A percentile compares a stretch with the other conserved stretches of the same genome.
phyloP scores from a whole-genome alignment of 495 filamentous ascomycete genomes.

The Penicillium fimorum region DNA sequence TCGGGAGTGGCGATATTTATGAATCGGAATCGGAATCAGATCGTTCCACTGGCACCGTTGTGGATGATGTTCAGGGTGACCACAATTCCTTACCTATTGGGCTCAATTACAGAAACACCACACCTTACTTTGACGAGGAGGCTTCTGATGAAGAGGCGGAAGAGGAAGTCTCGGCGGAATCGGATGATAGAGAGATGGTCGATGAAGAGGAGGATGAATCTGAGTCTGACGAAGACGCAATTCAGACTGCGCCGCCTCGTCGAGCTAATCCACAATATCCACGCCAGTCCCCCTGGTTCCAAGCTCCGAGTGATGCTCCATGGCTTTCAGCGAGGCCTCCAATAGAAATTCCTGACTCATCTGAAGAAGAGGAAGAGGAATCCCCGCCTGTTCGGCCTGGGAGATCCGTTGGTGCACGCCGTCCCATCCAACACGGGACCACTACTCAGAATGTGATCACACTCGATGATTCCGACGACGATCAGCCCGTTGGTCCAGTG shows the following conservation, averaged over 20 bases:
- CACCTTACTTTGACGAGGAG: constrained; percentile 8
- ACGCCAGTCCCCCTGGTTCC: background rate
- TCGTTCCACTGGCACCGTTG: constrained; percentile 2
- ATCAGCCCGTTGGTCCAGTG: constrained; percentile 28
- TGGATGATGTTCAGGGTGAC: background rate
- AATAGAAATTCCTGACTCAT: background rate
- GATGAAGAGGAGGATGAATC: constrained; percentile 14
- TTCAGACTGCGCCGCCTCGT: background rate
- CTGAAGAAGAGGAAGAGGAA: background rate
- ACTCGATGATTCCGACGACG: constrained; percentile 31
- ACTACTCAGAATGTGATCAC: constrained; percentile 19
- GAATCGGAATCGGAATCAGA: constrained; percentile 2
- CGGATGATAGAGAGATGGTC: constrained; percentile 7
- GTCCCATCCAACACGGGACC: background rate
- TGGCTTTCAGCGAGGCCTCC: constrained; percentile 3
- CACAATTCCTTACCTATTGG: background rate
- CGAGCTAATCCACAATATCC: background rate
- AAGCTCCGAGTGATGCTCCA: background rate
- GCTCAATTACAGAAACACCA: background rate
- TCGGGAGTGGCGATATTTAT: constrained; percentile 8
- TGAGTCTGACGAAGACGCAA: constrained; percentile 9
- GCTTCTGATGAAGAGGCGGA: background rate
- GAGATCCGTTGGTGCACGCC: background rate
- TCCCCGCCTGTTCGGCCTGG: background rate
- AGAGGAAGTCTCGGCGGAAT: background rate